Base-by-base conservation (phyloP, 148 eudicot species). In the Amaranthus palmeri region DNA sequence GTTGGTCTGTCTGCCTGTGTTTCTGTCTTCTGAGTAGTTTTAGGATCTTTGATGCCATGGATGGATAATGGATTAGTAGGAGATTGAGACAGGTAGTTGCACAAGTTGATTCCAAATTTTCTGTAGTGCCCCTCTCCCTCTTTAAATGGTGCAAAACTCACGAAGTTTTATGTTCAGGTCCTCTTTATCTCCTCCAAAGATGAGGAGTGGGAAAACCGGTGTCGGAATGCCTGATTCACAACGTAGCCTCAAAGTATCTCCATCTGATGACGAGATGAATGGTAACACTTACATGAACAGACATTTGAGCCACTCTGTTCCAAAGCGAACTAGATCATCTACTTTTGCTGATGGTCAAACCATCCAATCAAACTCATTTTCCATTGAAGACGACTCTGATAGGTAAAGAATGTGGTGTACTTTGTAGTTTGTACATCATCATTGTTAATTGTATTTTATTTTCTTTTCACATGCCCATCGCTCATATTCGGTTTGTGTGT, bases 241-340 rank as follows among this genome's bases (percentile, higher is more conserved):
- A 73, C 25, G 43, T 57, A 74, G 55, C 15, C 74, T 49, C 10
- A 70, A 75, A 68, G 60, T 78, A 42, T 46, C 80, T 60, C 70
- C 85, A 60, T 77, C 81, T 55, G 79, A 77, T 62, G 72, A 64
- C 74, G 45, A 73, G 80, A 59, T 68, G 17, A 77, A 72, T 68
- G 78, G 75, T 64, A 76, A 83, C 79, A 75, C 67, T 78, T 72
- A 54, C 74, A 76, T 57, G 42, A 67, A 66, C 12, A 84, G 50
- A 71, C 59, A 78, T 78, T 66, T 54, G 72, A 76, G 70, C 75
- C 73, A 73, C 69, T 77, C 89, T 55, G 80, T 70, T 76, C 74
- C 89, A 54, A 91, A 89, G 74, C 86, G 90, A 80, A 87, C 80
- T 67, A 85, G 92, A 82, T 87, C 90, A 75, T 92, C 97, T 72